Conservation (phyloP, 495 filamentous ascomycete genomes). For the Aeminium ludgeri region DNA sequence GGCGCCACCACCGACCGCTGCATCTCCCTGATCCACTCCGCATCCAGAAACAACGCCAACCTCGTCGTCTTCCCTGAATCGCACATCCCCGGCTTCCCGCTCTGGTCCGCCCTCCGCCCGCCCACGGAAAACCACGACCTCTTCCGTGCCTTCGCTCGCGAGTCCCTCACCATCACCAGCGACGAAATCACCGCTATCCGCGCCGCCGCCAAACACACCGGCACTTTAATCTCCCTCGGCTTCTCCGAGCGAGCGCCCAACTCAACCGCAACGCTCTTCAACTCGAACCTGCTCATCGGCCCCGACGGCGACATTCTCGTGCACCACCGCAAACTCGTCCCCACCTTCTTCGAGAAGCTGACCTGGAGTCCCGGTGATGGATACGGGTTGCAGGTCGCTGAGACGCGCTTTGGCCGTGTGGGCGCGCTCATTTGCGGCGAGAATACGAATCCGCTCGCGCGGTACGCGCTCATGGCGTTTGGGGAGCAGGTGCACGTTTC, state of each 20-base stretch:
- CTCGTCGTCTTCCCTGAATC: constrained; percentile 35
- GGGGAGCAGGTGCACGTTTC: constrained; percentile 17
- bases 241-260: constrained; percentile 13
- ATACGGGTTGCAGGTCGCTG: constrained; percentile 19
- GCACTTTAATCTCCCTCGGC: constrained; percentile 11
- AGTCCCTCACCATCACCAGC: constrained; percentile 10
- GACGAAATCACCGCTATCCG: constrained; percentile 10
- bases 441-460: constrained; percentile 31
- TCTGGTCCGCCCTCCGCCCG: constrained; percentile 13
- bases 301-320: constrained; percentile 26
- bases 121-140: constrained; percentile 15
- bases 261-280: constrained; percentile 23
- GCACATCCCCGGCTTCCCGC: constrained; percentile 27
- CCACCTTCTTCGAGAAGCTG: constrained; percentile 31
- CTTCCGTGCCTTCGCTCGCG: constrained; percentile 9
- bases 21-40: constrained; percentile 25
- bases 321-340: constrained; percentile 34
- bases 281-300: constrained; percentile 28
- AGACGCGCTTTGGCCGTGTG: constrained; percentile 22
- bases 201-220: constrained; percentile 3
- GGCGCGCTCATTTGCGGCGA: constrained; percentile 35
- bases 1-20: constrained; percentile 26
- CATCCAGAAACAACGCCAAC: constrained; percentile 27
- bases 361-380: constrained; percentile 32
- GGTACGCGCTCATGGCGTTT: constrained; percentile 17